phyloP scores from a whole-genome alignment of 257 asterid genomes.

The Apocynum venetum region DNA sequence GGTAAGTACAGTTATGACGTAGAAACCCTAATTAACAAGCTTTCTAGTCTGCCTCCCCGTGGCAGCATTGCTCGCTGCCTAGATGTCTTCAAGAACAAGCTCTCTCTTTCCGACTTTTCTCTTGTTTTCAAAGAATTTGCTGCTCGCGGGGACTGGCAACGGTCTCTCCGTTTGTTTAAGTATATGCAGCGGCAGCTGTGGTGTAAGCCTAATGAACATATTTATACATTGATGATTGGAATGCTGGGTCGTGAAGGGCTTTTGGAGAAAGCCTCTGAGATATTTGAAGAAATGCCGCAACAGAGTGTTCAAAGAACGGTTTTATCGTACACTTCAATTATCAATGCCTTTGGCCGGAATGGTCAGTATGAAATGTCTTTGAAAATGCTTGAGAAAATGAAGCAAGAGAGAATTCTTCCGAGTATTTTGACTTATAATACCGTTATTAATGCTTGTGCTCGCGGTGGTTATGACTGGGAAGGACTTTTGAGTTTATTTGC shows the following conservation, averaged over 20 bases:
- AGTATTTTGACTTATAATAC: constrained; percentile 89
- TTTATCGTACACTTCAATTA: constrained; percentile 74
- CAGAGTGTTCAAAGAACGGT: constrained; percentile 61
- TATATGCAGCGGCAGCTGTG: constrained; percentile 96
- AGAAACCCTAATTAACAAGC: constrained; percentile 93
- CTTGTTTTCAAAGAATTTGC: constrained; percentile 84
- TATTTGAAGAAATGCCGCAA: constrained; percentile 76
- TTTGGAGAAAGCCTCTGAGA: constrained; percentile 74
- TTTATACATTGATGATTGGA: constrained; percentile 70
- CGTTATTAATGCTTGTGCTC: constrained; percentile 75
- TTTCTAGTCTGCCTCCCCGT: constrained; percentile 93
- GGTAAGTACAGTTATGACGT: constrained; percentile 96
- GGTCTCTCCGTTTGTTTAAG: constrained; percentile 89
- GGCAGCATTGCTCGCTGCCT: constrained; percentile 98
- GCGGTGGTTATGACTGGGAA: constrained; percentile 95
- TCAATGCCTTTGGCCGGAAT: constrained; percentile 85
- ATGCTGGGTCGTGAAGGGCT: constrained; percentile 86
- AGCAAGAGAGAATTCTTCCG: constrained; percentile 66
- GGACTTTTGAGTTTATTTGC: constrained; percentile 90
- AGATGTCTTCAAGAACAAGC: constrained; percentile 78
- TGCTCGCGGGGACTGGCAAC: constrained; percentile 89
- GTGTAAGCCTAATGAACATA: constrained; percentile 94
- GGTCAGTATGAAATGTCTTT: constrained; percentile 73
- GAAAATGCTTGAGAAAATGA: constrained; percentile 68
- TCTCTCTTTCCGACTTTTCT: constrained; percentile 81